Base-by-base conservation (phyloP, 2,329 filamentous ascomycete species). In the Arthroderma sp. region DNA sequence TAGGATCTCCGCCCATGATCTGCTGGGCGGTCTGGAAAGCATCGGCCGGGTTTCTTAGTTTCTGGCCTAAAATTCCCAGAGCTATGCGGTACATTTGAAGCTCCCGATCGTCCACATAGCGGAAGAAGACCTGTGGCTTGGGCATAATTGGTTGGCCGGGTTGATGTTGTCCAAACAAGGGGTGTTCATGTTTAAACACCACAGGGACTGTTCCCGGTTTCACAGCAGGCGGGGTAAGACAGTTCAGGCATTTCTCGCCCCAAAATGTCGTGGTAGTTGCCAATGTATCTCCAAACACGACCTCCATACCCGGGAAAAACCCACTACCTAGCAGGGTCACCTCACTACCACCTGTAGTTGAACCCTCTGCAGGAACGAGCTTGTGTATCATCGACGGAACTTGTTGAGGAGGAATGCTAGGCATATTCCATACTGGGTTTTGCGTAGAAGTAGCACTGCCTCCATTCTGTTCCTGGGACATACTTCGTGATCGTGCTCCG, bases 291-390 rank as follows among this genome's bases (percentile, higher is more conserved):
- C 88, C 88, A 60, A 95, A 95, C 63, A 87, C 83, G 44, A 94
- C 84, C 50, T 88, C 83, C 49, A 93, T 73, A 1, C 78, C 78
- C 62, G 83, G 81, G 51, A 79, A 81, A 59, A 94, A 94, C 9
- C 81, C 78, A 51, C 80, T 83, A 11, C 88, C 87, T 6, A 94
- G 70, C 45, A 91, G 76, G 0, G 85, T 89, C 3, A 94, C 85
- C 60, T 95, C 87, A 43, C 85, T 87, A 36, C 87, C 87, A 47
- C 87, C 87, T 32, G 77, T 78, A 47, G 80, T 84, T 5, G 87
- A 84, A 0, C 87, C 87, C 61, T 93, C 84, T 29, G 74, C 75
- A 0, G 88, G 87, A 32, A 91, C 85, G 49, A 94, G 73, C 60
- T 88, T 89, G 59, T 85, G 81, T 22, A 93, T 89, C 11, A 75